phyloP scores from a whole-genome alignment of 2,329 filamentous ascomycete genomes.

The Cordyceps tenuipes region DNA sequence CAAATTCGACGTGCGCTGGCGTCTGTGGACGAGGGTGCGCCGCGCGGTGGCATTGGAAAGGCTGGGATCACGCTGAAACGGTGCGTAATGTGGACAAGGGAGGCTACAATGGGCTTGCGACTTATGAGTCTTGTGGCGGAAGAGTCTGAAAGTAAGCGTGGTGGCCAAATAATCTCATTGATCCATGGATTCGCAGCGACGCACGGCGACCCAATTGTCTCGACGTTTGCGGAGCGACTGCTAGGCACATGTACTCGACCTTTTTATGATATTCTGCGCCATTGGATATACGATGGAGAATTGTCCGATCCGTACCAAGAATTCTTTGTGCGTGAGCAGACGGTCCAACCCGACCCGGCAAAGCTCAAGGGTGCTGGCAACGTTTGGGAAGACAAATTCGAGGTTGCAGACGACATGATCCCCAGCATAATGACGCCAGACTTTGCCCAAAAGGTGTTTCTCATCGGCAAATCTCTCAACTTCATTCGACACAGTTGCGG shows the following conservation, averaged over 20 bases:
- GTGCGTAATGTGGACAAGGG: slow-evolving; percentile 94
- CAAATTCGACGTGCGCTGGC: slow-evolving; percentile 80
- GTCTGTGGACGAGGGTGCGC: slow-evolving; percentile 59
- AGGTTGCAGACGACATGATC: slow-evolving; percentile 74
- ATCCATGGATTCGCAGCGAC: slow-evolving; percentile 91
- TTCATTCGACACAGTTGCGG: slow-evolving; percentile 95
- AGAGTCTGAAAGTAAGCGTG: slow-evolving; percentile 72
- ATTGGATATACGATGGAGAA: slow-evolving; percentile 98
- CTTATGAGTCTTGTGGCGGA: slow-evolving; percentile 93
- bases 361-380: slow-evolving; percentile 64
- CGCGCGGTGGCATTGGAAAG: slow-evolving; percentile 66
- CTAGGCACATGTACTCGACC: slow-evolving; percentile 81
- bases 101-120: slow-evolving; percentile 89
- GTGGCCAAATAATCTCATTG: slow-evolving; percentile 85
- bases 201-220: slow-evolving; percentile 91
- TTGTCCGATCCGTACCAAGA: slow-evolving; percentile 92
- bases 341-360: slow-evolving; percentile 38
- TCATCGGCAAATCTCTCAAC: slow-evolving; percentile 96
- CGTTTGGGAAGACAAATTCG: slow-evolving; percentile 98
- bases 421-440: slow-evolving; percentile 89
- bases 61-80: slow-evolving; percentile 89
- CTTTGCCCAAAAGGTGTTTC: slow-evolving; percentile 91
- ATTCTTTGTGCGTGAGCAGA: slow-evolving; percentile 88
- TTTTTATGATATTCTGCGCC: slow-evolving; percentile 91
- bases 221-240: slow-evolving; percentile 83